Evolutionary conservation across 495 filamentous ascomycete genomes (phyloP).

Genomic region (Penicillium robsamsonii): DNA sequence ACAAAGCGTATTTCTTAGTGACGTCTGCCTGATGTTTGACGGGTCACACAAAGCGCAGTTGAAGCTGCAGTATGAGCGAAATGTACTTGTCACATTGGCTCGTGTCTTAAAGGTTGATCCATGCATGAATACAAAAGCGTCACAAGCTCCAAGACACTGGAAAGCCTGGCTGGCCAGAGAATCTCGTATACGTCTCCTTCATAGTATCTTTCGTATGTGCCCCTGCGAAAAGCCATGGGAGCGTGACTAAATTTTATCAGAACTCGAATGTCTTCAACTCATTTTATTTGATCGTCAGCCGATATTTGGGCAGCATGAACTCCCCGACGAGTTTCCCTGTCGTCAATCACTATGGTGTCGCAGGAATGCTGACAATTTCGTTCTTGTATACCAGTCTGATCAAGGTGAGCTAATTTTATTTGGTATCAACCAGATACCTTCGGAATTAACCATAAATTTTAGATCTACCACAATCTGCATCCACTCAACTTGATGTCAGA

Average conservation of each 20-base stretch:
- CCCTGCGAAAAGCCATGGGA: neutral
- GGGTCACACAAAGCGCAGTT: slow-evolving; percentile 1
- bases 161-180: slow-evolving; percentile 1
- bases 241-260: neutral
- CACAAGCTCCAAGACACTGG: neutral
- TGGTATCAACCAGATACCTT: neutral
- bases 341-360: slow-evolving; percentile 2
- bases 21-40: slow-evolving; percentile 1
- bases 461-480: neutral
- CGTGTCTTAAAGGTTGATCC: neutral
- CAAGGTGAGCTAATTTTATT: neutral
- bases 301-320: slow-evolving; percentile 2
- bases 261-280: slow-evolving; percentile 4
- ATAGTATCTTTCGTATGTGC: neutral
- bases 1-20: neutral
- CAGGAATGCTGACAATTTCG: neutral
- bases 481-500: neutral
- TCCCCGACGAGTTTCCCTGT: neutral
- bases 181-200: slow-evolving; percentile 3
- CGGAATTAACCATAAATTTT: neutral
- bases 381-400: neutral
- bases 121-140: neutral
- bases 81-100: slow-evolving; percentile 2
- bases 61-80: slow-evolving; percentile 7
- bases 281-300: slow-evolving; percentile 2